These are phyloP conservation scores for Acarospora socialis DNA, from an alignment of 2,329 filamentous ascomycete species.

Conservation along the genomic window DNA sequence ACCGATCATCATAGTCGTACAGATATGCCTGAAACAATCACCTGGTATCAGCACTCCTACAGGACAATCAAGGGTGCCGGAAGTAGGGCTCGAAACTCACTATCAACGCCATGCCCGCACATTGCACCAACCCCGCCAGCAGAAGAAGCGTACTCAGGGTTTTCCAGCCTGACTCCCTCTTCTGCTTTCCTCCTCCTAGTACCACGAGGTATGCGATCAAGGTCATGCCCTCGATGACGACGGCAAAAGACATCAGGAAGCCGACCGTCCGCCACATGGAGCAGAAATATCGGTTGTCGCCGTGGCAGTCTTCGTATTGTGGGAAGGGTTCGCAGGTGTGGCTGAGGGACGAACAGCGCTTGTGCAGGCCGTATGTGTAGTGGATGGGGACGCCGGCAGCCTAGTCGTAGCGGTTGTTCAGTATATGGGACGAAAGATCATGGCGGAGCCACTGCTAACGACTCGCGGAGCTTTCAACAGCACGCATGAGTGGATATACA, in stretches of 20 bases:
- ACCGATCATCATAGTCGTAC: conserved; percentile 69
- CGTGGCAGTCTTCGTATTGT: conserved; percentile 49
- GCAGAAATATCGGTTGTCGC: conserved; percentile 63
- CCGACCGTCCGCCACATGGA: conserved; percentile 80
- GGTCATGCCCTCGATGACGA: conserved; percentile 67
- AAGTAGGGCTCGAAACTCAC: conserved; percentile 37
- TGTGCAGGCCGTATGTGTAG: conserved; percentile 65
- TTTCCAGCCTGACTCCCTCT: conserved; percentile 72
- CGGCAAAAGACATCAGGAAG: conserved; percentile 73
- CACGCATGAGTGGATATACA: background rate
- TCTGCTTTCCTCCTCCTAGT: conserved; percentile 61
- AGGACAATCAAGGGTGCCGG: background rate
- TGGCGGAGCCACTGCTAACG: too few relatives aligned
- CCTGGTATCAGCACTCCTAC: background rate
- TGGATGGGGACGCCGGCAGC: conserved; percentile 34
- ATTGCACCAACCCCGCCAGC: conserved; percentile 53
- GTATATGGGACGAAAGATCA: background rate
- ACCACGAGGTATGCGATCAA: conserved; percentile 70
- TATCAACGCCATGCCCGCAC: conserved; percentile 67
- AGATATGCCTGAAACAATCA: conserved; percentile 52
- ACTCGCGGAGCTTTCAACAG: background rate
- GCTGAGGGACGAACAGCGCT: conserved; percentile 58
- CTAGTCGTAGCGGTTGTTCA: conserved; percentile 11
- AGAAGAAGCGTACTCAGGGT: conserved; percentile 53
- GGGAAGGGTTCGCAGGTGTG: conserved; percentile 47